phyloP scores from a whole-genome alignment of 345 rosid genomes.

The Murraya paniculata region DNA sequence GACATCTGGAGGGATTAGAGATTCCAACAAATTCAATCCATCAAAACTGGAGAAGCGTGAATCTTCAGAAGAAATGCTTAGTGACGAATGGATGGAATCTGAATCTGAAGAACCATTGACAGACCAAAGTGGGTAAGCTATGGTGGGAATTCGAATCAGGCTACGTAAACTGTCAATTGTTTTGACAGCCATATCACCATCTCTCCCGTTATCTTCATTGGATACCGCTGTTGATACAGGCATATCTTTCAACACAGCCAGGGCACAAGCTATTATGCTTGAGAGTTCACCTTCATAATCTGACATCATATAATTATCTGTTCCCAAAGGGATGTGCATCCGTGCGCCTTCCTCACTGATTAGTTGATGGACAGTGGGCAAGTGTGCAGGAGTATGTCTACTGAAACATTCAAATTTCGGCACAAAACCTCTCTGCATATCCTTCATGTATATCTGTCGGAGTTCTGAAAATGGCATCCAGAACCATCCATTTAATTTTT shows the following conservation, averaged over 20 bases:
- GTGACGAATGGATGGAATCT: conserved; percentile 36
- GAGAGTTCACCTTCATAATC: conserved; percentile 92
- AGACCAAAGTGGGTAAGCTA: conserved; percentile 49
- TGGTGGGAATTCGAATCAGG: conserved; percentile 35
- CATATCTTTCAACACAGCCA: conserved; percentile 51
- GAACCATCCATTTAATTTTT: conserved; percentile 62
- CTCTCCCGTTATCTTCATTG: conserved; percentile 34
- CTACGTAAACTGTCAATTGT: conserved; percentile 29
- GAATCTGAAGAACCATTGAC: conserved; percentile 56
- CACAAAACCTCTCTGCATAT: conserved; percentile 56
- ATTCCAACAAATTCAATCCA: conserved; percentile 63
- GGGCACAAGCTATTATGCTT: conserved; percentile 85
- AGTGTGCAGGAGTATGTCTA: conserved; percentile 36
- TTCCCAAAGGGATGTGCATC: conserved; percentile 64
- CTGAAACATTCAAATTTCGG: conserved; percentile 49
- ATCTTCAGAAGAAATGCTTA: conserved; percentile 45
- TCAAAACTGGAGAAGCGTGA: conserved; percentile 71
- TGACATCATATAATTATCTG: conserved; percentile 53
- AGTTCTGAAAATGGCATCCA: conserved; percentile 82
- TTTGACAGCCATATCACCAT: conserved; percentile 24
- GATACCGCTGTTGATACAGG: conserved; percentile 24
- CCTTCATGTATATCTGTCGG: conserved; percentile 45
- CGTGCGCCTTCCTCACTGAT: conserved; percentile 74
- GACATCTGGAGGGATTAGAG: conserved; percentile 48
- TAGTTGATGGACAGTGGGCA: conserved; percentile 48